phyloP scores from a whole-genome alignment of 2,329 filamentous ascomycete species.

The Fusarium sororula region DNA sequence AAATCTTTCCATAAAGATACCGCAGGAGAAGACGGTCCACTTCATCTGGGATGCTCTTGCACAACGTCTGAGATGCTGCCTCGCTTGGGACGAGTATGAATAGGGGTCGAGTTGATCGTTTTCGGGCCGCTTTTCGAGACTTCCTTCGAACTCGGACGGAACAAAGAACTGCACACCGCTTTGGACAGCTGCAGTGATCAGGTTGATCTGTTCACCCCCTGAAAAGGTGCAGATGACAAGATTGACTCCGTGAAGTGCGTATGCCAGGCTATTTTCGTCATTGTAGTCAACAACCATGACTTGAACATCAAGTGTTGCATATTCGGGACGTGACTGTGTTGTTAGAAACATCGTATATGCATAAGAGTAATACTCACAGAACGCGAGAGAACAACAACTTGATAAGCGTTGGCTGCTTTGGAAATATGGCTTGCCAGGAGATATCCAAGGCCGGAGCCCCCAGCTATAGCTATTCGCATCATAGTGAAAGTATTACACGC shows the following conservation, averaged over 20 bases:
- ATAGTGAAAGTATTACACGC: constrained; percentile 39
- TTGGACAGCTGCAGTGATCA: constrained; percentile 75
- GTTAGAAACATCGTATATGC: constrained; percentile 25
- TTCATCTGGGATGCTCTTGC: constrained; percentile 60
- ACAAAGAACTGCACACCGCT: constrained; percentile 74
- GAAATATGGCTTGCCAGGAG: constrained; percentile 64
- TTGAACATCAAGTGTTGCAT: constrained; percentile 68
- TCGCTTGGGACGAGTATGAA: constrained; percentile 58
- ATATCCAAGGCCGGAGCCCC: constrained; percentile 56
- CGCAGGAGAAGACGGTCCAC: constrained; percentile 77
- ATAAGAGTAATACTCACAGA: constrained; percentile 35
- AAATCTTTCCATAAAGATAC: constrained; percentile 80
- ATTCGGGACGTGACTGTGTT: constrained; percentile 61
- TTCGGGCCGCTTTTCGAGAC: constrained; percentile 60
- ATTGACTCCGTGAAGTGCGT: constrained; percentile 75
- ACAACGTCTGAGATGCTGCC: constrained; percentile 65
- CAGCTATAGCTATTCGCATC: constrained; percentile 61
- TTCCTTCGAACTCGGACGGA: constrained; percentile 79
- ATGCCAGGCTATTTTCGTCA: constrained; percentile 65
- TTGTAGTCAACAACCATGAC: constrained; percentile 75
- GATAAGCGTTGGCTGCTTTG: constrained; percentile 66
- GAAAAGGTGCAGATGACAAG: constrained; percentile 79
- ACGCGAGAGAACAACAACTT: constrained; percentile 76
- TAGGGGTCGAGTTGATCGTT: constrained; percentile 70
- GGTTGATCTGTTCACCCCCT: constrained; percentile 71